phyloP scores from a whole-genome alignment of 139 green algal genomes.

The Spirogloea muscicola region DNA sequence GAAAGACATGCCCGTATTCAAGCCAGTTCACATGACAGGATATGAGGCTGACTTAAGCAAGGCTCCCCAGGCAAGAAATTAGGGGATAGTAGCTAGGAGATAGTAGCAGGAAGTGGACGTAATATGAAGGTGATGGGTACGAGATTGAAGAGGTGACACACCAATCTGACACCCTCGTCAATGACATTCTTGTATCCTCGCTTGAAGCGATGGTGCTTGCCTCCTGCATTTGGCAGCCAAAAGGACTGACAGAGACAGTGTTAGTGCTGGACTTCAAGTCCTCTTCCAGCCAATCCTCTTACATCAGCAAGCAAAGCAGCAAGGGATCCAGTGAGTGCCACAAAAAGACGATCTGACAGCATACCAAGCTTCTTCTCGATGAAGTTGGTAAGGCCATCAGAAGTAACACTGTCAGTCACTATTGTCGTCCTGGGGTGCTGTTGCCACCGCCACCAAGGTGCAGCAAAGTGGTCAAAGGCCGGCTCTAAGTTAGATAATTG shows the following conservation, averaged over 20 bases:
- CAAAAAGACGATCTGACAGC: not conserved
- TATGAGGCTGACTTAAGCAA: not conserved
- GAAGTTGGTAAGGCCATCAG: slow-evolving; percentile 81
- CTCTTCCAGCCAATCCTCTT: not conserved
- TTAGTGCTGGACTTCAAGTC: not conserved
- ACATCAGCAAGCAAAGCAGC: not conserved
- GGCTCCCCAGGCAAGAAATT: not conserved
- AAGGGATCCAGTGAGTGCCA: not conserved
- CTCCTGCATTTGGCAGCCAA: slow-evolving; percentile 12
- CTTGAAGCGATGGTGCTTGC: slow-evolving; percentile 65
- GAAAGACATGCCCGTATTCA: not conserved
- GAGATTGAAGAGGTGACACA: not conserved
- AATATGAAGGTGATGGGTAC: not conserved
- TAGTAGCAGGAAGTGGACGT: not conserved
- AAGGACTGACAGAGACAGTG: not conserved
- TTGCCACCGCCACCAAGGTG: slow-evolving; percentile 31
- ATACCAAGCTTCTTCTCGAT: slow-evolving; percentile 60
- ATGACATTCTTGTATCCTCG: slow-evolving; percentile 98
- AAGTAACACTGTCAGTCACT: slow-evolving; percentile 91
- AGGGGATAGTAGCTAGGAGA: not conserved
- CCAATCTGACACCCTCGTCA: slow-evolving; percentile 46
- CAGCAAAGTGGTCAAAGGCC: not conserved
- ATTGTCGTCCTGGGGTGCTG: slow-evolving; percentile 85
- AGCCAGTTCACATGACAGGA: not conserved
- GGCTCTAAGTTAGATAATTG: not conserved